phyloP scores from a whole-genome alignment of 192 early-diverging fungal genomes.

The Mortierella alpina region DNA sequence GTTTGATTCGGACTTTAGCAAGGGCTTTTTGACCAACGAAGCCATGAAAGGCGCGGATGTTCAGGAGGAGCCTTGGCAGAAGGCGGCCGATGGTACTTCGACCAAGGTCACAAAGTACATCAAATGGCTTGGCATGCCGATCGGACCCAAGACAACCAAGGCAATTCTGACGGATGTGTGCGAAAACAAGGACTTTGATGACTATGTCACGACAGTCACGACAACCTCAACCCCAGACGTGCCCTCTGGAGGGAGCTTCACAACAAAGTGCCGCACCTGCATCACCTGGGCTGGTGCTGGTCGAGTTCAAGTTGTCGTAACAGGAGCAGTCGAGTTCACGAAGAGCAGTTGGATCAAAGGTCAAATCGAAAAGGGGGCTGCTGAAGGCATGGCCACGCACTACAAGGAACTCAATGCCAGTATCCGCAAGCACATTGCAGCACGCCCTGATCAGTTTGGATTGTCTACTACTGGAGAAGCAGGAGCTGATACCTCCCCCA shows the following conservation, averaged over 20 bases:
- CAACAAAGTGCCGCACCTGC: slow-evolving; percentile 65
- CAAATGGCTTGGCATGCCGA: slow-evolving; percentile 28
- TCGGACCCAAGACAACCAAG: slow-evolving; percentile 67
- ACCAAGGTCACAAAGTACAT: slow-evolving; percentile 35
- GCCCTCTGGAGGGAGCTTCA: slow-evolving; percentile 64
- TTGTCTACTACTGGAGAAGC: background rate
- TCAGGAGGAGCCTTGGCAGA: slow-evolving; percentile 26
- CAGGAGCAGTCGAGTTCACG: slow-evolving; percentile 62
- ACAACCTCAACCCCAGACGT: slow-evolving; percentile 69
- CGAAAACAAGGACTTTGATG: slow-evolving; percentile 57
- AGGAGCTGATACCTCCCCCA: background rate
- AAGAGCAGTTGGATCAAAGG: slow-evolving; percentile 66
- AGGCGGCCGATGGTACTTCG: slow-evolving; percentile 12
- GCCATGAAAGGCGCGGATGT: slow-evolving; percentile 62
- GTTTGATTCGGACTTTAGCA: slow-evolving; percentile 59
- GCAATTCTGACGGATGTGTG: slow-evolving; percentile 63
- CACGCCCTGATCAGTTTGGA: slow-evolving; percentile 30
- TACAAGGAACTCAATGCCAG: slow-evolving; percentile 35
- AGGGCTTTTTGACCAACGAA: slow-evolving; percentile 56
- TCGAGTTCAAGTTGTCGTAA: slow-evolving; percentile 59
- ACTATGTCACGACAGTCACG: slow-evolving; percentile 59
- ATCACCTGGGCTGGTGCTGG: slow-evolving; percentile 62
- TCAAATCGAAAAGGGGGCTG: slow-evolving; percentile 52
- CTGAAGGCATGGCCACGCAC: slow-evolving; percentile 40
- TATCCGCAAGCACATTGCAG: slow-evolving; percentile 30